Base-by-base conservation (phyloP, 352 stramenopile genomes). In the Globisporangium heterothallicum region DNA sequence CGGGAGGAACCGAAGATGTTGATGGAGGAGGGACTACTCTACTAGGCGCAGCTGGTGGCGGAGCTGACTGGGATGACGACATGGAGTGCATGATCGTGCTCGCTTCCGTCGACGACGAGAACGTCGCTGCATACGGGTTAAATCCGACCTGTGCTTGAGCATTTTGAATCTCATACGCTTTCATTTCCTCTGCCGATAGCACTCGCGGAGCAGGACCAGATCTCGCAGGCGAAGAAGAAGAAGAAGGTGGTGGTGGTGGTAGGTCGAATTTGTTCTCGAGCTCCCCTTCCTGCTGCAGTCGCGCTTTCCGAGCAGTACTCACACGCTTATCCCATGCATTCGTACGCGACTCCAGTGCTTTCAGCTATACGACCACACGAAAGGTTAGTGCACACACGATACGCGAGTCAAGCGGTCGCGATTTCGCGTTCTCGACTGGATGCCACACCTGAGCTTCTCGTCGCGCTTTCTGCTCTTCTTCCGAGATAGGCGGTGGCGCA, bases 261-360 rank as follows among this genome's bases (percentile, higher is more conserved):
- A 65, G 55, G 30, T 70, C 66, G 30, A 74, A 83, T 14, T 72
- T 69, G 35, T 29, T 62, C 38, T 82, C 74, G 5, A 59, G 42
- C 55, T 81, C 68, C 9, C 70, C 74, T 49, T 86, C 75, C 32
- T 86, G 60, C 45, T 79, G 63, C 35, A 78, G 40, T 4, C 78
- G 64, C 12, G 54, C 61, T 36, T 84, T 82, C 1, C 78, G 64
- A 4, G 75, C 78, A 4, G 64, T 84, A 22, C 55, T 64, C 25
- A 89, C 71, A 8, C 75, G 75, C 52, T 89, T 89, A 42, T 89
- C 75, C 78, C 78, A 89, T 3, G 73, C 72, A 44, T 75, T 83
- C 24, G 65, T 66, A 6, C 78, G 73, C 18, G 74, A 56, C 29
- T 87, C 78, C 21, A 84, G 55, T 13, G 78, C 78, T 50, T 84